These are phyloP conservation scores for Solanum lycopersicoides DNA, from an alignment of 257 asterid species.

Conservation along the genomic window DNA sequence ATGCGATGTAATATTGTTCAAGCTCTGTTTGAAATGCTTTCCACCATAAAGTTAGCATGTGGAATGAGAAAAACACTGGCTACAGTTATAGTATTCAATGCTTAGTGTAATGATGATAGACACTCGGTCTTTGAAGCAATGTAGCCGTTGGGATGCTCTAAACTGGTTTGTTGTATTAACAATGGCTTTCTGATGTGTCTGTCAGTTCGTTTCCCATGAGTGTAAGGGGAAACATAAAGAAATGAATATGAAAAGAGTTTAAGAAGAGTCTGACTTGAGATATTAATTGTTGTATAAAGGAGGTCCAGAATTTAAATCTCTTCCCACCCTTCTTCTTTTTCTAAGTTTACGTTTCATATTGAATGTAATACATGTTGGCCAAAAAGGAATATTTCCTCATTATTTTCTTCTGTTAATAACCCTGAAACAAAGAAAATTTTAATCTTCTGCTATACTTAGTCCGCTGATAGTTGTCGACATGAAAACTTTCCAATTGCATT, in stretches of 20 bases:
- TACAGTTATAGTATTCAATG: neutral
- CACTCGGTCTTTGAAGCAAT: neutral
- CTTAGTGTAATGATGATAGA: neutral
- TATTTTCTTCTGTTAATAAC: neutral
- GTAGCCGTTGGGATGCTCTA: neutral
- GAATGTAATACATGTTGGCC: neutral
- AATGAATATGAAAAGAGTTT: neutral
- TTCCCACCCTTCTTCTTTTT: neutral
- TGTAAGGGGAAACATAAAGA: neutral
- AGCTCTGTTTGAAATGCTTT: neutral
- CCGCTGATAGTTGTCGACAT: neutral
- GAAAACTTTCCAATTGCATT: neutral
- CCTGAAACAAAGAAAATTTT: neutral
- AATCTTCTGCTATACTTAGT: neutral
- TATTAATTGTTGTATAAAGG: neutral
- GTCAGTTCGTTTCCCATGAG: neutral
- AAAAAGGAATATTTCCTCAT: neutral
- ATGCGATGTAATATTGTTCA: neutral
- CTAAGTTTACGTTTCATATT: neutral
- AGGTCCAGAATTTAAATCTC: neutral
- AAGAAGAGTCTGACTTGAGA: neutral
- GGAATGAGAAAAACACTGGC: neutral
- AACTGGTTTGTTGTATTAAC: neutral
- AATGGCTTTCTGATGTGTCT: neutral
- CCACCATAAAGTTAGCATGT: neutral